Evolutionary conservation across 805 yeast species (phyloP), one percentile per base, ranked within the genome.

Genomic region (Naumovozyma castellii): DNA sequence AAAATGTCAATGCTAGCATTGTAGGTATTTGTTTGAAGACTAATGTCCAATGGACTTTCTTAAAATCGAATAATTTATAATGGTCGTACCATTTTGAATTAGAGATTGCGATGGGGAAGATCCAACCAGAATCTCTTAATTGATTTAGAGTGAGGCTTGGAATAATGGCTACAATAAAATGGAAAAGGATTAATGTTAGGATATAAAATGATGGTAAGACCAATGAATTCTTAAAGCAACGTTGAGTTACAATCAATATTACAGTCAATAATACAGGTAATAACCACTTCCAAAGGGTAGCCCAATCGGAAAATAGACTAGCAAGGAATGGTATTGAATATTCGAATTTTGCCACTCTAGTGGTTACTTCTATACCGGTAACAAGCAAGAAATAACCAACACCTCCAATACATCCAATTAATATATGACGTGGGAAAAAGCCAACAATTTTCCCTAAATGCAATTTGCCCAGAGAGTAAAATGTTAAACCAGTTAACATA

Each of bases 371-470:
- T 20, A 92, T 64, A 1, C 95, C 98, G 0, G 98, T 92, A 1
- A 84, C 80, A 2, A 87, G 67, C 37, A 92, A 67, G 61, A 92
- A 92, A 64, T 84, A 88, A 5, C 98, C 98, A 36, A 92, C 98
- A 54, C 98, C 98, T 31, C 98, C 98, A 50, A 92, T 88, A 58
- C 97, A 92, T 1, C 98, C 98, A 29, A 92, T 92, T 20, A 92
- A 69, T 41, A 92, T 90, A 61, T 92, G 98, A 45, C 97, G 71
- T 1, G 98, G 98, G 69, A 92, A 92, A 57, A 87, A 92, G 0
- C 95, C 95, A 16, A 90, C 95, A 17, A 92, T 65, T 25, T 84
- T 74, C 5, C 98, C 98, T 29, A 92, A 65, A 43, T 70, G 74
- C 53, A 84, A 75, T 52, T 77, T 80, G 4, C 98, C 98, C 34